A percentile compares a stretch with the other conserved stretches of the same genome.
Evolutionary conservation across 1,284 basidiomycete species (phyloP).

Genomic region (Anthracocystis panici-leucophaei): DNA sequence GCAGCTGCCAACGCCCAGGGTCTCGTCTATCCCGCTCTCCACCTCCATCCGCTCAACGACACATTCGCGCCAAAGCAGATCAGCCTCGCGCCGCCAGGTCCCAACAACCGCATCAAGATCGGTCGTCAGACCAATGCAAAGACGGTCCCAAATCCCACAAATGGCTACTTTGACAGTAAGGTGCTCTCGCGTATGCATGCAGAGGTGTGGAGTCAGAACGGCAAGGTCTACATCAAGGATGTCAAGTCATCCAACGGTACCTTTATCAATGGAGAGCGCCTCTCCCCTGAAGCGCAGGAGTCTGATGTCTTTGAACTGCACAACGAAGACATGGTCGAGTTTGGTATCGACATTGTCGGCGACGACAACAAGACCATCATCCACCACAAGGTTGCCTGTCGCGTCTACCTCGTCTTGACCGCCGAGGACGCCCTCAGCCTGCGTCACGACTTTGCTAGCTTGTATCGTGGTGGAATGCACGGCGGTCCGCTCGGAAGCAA

Average conservation of each 20-base stretch:
- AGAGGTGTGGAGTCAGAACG: slow-evolving; percentile 93
- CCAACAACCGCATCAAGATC: slow-evolving; percentile 80
- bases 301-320: slow-evolving; percentile 94
- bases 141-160: slow-evolving; percentile 91
- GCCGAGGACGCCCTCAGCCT: slow-evolving; percentile 79
- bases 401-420: slow-evolving; percentile 86
- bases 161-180: slow-evolving; percentile 97
- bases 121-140: slow-evolving; percentile 98
- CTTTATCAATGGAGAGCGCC: slow-evolving; percentile 94
- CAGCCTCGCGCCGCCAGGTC: slow-evolving; percentile 76
- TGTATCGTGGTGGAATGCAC: slow-evolving; percentile 65
- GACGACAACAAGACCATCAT: slow-evolving; percentile 99
- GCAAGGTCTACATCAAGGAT: slow-evolving; percentile 91
- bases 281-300: slow-evolving; percentile 90
- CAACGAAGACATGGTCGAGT: slow-evolving; percentile 94
- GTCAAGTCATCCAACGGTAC: slow-evolving; percentile 98
- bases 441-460: slow-evolving; percentile 65
- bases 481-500: slow-evolving; percentile 62
- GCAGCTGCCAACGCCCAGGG: slow-evolving; percentile 46
- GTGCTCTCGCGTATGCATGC: slow-evolving; percentile 95
- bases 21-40: slow-evolving; percentile 66
- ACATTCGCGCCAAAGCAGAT: slow-evolving; percentile 97
- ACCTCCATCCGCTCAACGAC: slow-evolving; percentile 92
- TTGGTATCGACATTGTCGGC: slow-evolving; percentile 97
- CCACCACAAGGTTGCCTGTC: slow-evolving; percentile 97